Base-by-base conservation (phyloP, 768 basidiomycete species). In the Tricholoma terreum region DNA sequence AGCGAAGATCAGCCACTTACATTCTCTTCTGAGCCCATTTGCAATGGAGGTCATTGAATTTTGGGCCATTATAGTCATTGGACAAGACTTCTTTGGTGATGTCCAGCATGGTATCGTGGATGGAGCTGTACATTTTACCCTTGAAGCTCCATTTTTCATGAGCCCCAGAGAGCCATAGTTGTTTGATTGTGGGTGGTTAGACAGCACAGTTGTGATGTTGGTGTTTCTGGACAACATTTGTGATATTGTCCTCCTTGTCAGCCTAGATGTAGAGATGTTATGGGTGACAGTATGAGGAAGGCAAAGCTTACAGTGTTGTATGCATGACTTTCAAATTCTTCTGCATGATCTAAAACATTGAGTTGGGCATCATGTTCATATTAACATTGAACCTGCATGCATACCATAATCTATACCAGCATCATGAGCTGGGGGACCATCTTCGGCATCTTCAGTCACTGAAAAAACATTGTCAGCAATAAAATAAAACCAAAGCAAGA, bases 21-120 rank as follows among this genome's bases (percentile, higher is more conserved):
- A 61, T 61, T 55, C 54, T 57, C 24, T 40, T 34, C 27, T 33
- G 24, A 17, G 57, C 57, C 60, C 54, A 61, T 45, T 31, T 33
- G n/a, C 21, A 12, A 34, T 24, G 57, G 43, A 21, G 15, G 15
- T 36, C 34, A 17, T 54, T 33, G 40, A 56, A 58, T 35, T 58
- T 58, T 21, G 30, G 21, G 15, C 42, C 52, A 36, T 61, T 57
- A 31, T 58, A 55, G 4, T 45, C 48, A 33, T 48, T 55, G 36
- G 24, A 22, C 7, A 55, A 46, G n/a, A 58, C 49, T 34, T 58
- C 9, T 12, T 54, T 14, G 17, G 55, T 61, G 11, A 51, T 22
- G 6, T 17, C 14, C 6, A 58, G 49, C 31, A 61, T 58, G 11
- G 42, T 14, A 19, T 49, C 21, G 21, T 52, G 52, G 22, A 54